Evolutionary conservation across 176 grass and related monocot genomes (phyloP).

Genomic region (Raddia distichophylla): DNA sequence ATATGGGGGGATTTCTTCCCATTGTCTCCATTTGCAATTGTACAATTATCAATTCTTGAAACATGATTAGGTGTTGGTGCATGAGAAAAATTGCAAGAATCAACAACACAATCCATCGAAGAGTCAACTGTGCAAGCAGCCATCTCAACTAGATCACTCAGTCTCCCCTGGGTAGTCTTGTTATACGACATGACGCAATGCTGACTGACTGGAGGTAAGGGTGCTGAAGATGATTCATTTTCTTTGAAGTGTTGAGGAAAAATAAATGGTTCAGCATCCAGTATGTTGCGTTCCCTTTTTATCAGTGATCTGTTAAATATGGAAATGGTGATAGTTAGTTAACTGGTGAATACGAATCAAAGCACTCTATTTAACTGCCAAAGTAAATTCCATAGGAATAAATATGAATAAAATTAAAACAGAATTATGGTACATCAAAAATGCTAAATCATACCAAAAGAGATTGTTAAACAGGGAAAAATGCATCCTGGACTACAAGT

Average conservation of each 20-base stretch:
- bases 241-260: slow-evolving; percentile 55
- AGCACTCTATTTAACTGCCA: slow-evolving; percentile 2
- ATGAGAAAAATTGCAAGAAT: slow-evolving; percentile 40
- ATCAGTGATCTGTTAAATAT: slow-evolving; percentile 52
- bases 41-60: slow-evolving; percentile 39
- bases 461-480: not conserved
- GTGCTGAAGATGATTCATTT: slow-evolving; percentile 46
- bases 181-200: slow-evolving; percentile 67
- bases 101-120: slow-evolving; percentile 50
- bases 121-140: slow-evolving; percentile 48
- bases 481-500: not conserved
- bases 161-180: slow-evolving; percentile 44
- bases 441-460: slow-evolving; percentile 12
- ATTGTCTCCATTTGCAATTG: slow-evolving; percentile 27
- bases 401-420: slow-evolving; percentile 20
- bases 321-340: not conserved
- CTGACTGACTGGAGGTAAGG: slow-evolving; percentile 48
- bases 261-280: slow-evolving; percentile 46
- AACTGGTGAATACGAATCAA: slow-evolving; percentile 17
- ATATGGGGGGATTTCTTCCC: slow-evolving; percentile 25
- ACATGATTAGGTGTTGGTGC: slow-evolving; percentile 33
- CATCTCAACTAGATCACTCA: slow-evolving; percentile 52
- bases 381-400: slow-evolving; percentile 22
- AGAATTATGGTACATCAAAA: slow-evolving; percentile 11
- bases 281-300: slow-evolving; percentile 46